Evolutionary conservation across 1,284 basidiomycete genomes (phyloP), one percentile per base, ranked within the genome.

Genomic region (Ceratobasidium sp.): DNA sequence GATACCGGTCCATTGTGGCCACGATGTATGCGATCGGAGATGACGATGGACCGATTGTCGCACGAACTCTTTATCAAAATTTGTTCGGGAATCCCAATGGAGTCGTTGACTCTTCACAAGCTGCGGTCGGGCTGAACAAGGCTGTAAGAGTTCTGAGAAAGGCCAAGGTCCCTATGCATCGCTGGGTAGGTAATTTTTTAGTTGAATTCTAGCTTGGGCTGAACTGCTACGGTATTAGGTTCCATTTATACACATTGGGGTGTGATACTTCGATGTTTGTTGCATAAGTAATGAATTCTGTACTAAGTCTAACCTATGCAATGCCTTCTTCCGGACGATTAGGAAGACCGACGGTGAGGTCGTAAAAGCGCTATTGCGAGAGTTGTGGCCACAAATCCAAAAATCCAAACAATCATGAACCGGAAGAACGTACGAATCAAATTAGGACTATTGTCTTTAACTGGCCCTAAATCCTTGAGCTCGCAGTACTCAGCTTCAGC

Each of bases 21-120:
- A 78, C 77, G 23, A 78, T 78, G 77, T 78, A 70, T 53, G 67
- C 77, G 15, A 63, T 78, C n/a, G 68, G 44, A 13, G 77, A 78
- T 33, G 53, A 28, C 28, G 77, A 78, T 6, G 69, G 77, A 23
- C 77, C 77, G 2, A 18, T 64, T 33, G 67, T 71, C 12, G 58
- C 77, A 9, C 56, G 56, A 3, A 28, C 9, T 15, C 7, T 78
- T 23, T 78, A 78, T 33, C 40, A 73, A 46, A 18, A 78, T n/a
- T 20, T 72, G 58, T 72, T 60, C 42, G 42, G 55, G 20, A 40
- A 72, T 60, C 18, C n/a, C 6, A 44, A 20, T 46, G 51, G 40
- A 23, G 12, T 3, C 3, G 70, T 56, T 15, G 53, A 72, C 33
- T 72, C 70, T 5, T 72, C 70, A 40, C 39, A 72, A 15, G 70